Base-by-base conservation (phyloP, 257 asterid species). In the Perilla frutescens region DNA sequence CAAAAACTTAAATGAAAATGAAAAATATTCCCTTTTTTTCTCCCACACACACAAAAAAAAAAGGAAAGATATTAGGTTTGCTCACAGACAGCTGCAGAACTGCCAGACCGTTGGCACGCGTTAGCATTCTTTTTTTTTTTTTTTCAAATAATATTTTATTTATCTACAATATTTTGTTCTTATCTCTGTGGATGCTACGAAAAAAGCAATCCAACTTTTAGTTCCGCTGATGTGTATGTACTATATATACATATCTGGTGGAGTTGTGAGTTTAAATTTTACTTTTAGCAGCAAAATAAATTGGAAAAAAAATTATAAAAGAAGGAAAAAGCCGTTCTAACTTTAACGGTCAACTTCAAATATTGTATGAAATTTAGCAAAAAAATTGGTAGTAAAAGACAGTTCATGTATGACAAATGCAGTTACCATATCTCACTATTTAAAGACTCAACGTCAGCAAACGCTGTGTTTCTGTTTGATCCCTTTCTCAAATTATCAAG, bases 371-470 rank as follows among this genome's bases (percentile, higher is more conserved):
- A 65, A 37, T 63, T 56, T 36, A 54, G 29, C 39, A 7, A 56
- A 62, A 62, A 1, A 65, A 14, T 26, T 62, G 53, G 73, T 67
- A 54, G 82, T 61, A 57, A 34, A 68, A 68, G 66, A 62, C 62
- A 54, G 70, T 66, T 71, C 70, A 57, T 61, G 44, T 31, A 59
- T 79, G 73, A 73, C 72, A 68, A 73, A 54, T 34, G 62, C 78
- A 60, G 73, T 74, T 53, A 73, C 72, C 57, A 62, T 45, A 73
- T 73, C 72, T 37, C 76, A 69, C 70, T 70, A 70, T 12, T 51
- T 40, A 41, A 62, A 20, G 2, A 26, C 56, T 47, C 8, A 48
- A 34, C 48, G 68, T 34, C 73, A 51, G 62, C 57, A n/a, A 54
- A 6, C 11, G 48, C 53, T 57, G 34, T 57, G 34, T 57, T 44